Evolutionary conservation across 75 land plant species (phyloP), one percentile per base, ranked within the genome.

Genomic region (Cupressus sempervirens): DNA sequence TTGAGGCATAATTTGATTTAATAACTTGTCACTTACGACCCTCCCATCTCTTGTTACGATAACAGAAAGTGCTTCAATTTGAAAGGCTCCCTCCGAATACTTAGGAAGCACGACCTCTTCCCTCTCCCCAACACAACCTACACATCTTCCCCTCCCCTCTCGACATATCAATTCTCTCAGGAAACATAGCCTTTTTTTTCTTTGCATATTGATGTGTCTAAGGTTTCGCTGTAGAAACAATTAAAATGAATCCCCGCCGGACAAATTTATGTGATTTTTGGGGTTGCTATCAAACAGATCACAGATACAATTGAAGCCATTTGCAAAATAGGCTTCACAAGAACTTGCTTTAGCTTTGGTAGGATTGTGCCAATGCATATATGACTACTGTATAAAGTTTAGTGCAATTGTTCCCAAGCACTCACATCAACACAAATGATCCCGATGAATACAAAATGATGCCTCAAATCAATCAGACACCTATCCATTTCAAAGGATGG

Each of bases 291-390:
- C 52, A 10, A 91, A 77, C 36, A 89, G 76, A 40, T 84, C 87
- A 30, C 89, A 38, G 0, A 76, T 80, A 36, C 86, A 87, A 43
- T 92, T 89, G 91, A 94, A 98, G 62, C 96, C 98, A 81, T 96
- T 91, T 70, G 98, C 99, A 88, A 98, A 98, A 86, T 87, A 98
- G 86, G 93, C 98, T 89, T 98, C 99, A 86, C 99, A 98, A 41
- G 99, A 96, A 16, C 84, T 77, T n/a, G 74, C 72, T 32, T 67
- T 62, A 3, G 81, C 86, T n/a, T n/a, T 52, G 9, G 89, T 87
- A 81, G 74, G 70, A 34, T 40, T 88, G 2, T 84, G 83, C 99
- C 99, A 98, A 16, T 98, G 93, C 34, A 91, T 87, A 86, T 85
- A 92, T 34, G 99, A 96, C 16, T n/a, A n/a, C n/a, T n/a, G n/a